Evolutionary conservation across 768 basidiomycete species (phyloP).

Genomic region (Lactarius akahatsu): DNA sequence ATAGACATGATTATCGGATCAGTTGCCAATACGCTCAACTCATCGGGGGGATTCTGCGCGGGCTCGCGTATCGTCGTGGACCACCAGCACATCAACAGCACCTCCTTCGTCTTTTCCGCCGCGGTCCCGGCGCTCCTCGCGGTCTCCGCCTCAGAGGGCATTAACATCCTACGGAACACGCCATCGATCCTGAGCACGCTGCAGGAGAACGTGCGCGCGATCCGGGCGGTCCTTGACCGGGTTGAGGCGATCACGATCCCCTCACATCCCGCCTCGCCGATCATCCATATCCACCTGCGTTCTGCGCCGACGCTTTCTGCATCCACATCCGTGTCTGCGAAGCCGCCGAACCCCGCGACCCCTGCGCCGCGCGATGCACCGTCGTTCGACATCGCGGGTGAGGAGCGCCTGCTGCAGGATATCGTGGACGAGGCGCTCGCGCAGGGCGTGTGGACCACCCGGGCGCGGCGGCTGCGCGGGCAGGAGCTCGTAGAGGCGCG

Average conservation of each 20-base stretch:
- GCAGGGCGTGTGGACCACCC: slow-evolving; percentile 84
- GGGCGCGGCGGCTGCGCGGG: slow-evolving; percentile 75
- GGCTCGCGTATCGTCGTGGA: neutral
- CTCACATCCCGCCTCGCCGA: slow-evolving; percentile 80
- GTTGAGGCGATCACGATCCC: slow-evolving; percentile 83
- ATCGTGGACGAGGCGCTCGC: slow-evolving; percentile 83
- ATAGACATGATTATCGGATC: neutral
- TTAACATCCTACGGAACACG: slow-evolving; percentile 60
- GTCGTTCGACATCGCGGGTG: slow-evolving; percentile 55
- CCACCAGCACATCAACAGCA: too few species aligned
- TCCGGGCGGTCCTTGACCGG: slow-evolving; percentile 80
- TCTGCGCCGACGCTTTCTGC: slow-evolving; percentile 28
- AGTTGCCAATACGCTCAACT: neutral
- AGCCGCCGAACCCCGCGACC: slow-evolving; percentile 52
- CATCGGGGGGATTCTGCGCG: neutral
- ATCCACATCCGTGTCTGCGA: slow-evolving; percentile 35
- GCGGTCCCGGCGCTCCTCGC: neutral
- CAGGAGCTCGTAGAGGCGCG: slow-evolving; percentile 82
- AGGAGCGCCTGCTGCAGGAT: slow-evolving; percentile 85
- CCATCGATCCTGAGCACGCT: slow-evolving; percentile 75
- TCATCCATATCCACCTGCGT: slow-evolving; percentile 80
- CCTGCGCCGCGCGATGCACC: slow-evolving; percentile 47
- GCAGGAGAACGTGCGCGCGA: slow-evolving; percentile 75
- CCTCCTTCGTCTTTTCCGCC: too few species aligned
- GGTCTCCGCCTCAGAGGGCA: neutral